Conservation (phyloP, 768 basidiomycete genomes). For the Tulasnella sp. region DNA sequence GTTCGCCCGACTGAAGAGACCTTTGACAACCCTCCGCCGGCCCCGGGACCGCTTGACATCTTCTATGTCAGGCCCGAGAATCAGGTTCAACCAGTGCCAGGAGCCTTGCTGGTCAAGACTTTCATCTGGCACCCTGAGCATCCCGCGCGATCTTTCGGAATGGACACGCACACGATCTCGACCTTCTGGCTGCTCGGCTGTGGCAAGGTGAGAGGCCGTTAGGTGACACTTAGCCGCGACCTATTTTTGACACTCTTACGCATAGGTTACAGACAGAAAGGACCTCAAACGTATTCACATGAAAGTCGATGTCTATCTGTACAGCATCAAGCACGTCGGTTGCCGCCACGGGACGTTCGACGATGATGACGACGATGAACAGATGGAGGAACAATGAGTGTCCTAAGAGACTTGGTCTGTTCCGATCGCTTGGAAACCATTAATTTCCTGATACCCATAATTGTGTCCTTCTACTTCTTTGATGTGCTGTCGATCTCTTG, state of each 20-base stretch:
- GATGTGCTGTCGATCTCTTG: conserved; percentile 2
- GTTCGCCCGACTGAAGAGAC: background rate
- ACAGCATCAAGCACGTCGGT: background rate
- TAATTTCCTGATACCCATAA: conserved; percentile 1
- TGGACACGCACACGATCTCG: conserved; percentile 10
- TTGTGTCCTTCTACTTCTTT: background rate
- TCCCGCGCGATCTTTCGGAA: background rate
- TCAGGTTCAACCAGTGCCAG: background rate
- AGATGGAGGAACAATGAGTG: background rate
- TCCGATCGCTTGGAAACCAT: background rate
- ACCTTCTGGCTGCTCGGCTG: conserved; percentile 23
- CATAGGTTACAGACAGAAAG: conserved; percentile 21
- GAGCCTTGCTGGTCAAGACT: conserved; percentile 20
- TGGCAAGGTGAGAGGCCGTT: conserved; percentile 13
- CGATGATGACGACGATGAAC: background rate
- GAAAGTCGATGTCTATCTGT: conserved; percentile 21
- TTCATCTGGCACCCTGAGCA: conserved; percentile 10
- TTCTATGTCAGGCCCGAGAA: conserved; percentile 9
- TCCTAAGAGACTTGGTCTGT: background rate
- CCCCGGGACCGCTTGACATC: background rate
- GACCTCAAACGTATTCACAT: conserved; percentile 20
- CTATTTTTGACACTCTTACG: background rate
- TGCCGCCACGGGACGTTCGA: background rate
- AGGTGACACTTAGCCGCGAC: background rate
- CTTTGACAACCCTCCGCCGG: background rate